These are phyloP conservation scores for Penicillium crystallinum DNA, from an alignment of 495 filamentous ascomycete species.

Conservation along the genomic window DNA sequence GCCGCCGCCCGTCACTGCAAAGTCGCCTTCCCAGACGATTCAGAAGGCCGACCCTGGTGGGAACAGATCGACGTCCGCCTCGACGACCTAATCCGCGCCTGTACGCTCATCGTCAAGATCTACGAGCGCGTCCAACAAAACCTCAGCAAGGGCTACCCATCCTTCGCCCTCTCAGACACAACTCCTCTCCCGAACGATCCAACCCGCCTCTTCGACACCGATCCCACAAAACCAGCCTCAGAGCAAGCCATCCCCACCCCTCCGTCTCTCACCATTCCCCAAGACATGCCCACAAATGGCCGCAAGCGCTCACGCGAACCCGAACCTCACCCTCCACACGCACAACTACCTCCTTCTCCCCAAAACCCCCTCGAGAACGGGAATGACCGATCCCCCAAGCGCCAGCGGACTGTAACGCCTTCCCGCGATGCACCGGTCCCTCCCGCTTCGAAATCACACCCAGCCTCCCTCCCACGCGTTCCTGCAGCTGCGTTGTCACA, in stretches of 20 bases:
- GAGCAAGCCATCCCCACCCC: constrained; percentile 2
- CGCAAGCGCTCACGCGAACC: constrained; percentile 44
- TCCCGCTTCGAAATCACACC: neutral
- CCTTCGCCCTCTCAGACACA: constrained; percentile 19
- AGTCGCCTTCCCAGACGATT: constrained; percentile 67
- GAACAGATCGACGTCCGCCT: constrained; percentile 59
- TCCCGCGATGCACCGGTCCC: neutral
- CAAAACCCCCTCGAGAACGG: constrained; percentile 25
- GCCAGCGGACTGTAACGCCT: constrained; percentile 32
- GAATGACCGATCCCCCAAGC: constrained; percentile 33
- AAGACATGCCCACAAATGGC: constrained; percentile 22
- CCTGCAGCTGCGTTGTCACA: constrained; percentile 11
- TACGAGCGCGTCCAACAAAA: constrained; percentile 60
- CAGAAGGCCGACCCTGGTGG: constrained; percentile 82
- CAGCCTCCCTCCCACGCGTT: constrained; percentile 16
- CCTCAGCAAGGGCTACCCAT: constrained; percentile 41
- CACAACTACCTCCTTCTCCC: constrained; percentile 2
- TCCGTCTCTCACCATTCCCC: constrained; percentile 16
- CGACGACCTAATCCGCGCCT: constrained; percentile 57
- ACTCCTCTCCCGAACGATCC: constrained; percentile 23
- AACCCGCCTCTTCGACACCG: constrained; percentile 25
- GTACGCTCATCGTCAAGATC: constrained; percentile 65
- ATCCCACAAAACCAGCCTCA: constrained; percentile 10
- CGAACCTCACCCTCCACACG: constrained; percentile 20
- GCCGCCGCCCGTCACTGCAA: constrained; percentile 67